Evolutionary conservation across 179 eudicot genomes (phyloP).

Genomic region (Silene coronaria): DNA sequence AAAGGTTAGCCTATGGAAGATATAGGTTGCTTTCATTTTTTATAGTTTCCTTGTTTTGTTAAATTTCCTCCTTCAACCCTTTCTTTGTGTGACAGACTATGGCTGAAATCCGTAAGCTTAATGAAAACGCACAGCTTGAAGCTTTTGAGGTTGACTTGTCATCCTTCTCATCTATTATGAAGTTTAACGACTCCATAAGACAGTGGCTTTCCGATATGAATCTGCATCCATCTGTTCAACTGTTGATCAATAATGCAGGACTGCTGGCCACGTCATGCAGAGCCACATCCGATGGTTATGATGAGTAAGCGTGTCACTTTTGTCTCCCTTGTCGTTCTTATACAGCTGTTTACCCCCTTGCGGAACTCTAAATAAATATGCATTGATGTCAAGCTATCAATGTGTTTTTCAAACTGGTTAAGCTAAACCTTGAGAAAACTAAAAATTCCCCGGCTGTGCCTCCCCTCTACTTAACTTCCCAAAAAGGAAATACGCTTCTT

Average conservation of each 20-base stretch:
- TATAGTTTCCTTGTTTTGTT: neutral
- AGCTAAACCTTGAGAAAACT: neutral
- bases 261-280: slow-evolving; percentile 66
- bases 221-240: slow-evolving; percentile 70
- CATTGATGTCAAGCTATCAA: neutral
- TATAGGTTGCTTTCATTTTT: slow-evolving; percentile 13
- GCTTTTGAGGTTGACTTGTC: slow-evolving; percentile 70
- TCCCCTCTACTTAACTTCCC: neutral
- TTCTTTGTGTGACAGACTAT: slow-evolving; percentile 40
- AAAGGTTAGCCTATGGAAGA: slow-evolving; percentile 39
- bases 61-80: neutral
- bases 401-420: neutral
- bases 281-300: slow-evolving; percentile 58
- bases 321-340: neutral
- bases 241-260: slow-evolving; percentile 91
- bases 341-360: neutral
- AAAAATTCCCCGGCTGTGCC: neutral
- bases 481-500: neutral
- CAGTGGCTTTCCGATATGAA: slow-evolving; percentile 62
- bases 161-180: slow-evolving; percentile 62
- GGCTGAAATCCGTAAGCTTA: slow-evolving; percentile 41
- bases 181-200: slow-evolving; percentile 51
- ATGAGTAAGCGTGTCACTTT: slow-evolving; percentile 44
- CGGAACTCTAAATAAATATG: neutral
- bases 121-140: slow-evolving; percentile 53